phyloP scores from a whole-genome alignment of 2,329 filamentous ascomycete genomes.

The Ceratocystis cubensis region DNA sequence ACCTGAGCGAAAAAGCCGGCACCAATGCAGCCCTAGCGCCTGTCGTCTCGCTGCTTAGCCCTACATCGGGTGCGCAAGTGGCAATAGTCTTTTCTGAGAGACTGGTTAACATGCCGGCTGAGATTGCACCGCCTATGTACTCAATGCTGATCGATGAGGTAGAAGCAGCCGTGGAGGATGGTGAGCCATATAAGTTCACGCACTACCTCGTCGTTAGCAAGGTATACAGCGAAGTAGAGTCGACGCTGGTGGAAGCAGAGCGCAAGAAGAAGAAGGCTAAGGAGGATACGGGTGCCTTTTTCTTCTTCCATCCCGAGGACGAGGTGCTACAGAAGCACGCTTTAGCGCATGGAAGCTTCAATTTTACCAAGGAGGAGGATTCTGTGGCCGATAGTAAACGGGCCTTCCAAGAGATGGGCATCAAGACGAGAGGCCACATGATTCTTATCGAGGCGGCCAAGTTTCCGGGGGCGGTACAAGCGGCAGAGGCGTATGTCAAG shows the following conservation, averaged over 20 bases:
- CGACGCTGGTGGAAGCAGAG: slow-evolving; percentile 50
- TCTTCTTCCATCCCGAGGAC: slow-evolving; percentile 94
- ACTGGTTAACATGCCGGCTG: slow-evolving; percentile 90
- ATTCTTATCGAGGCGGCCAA: slow-evolving; percentile 72
- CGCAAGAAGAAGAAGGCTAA: slow-evolving; percentile 45
- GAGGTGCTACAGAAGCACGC: slow-evolving; percentile 74
- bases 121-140: slow-evolving; percentile 89
- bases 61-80: slow-evolving; percentile 43
- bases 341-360: slow-evolving; percentile 54
- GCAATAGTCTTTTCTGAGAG: slow-evolving; percentile 85
- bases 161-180: slow-evolving; percentile 72
- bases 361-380: slow-evolving; percentile 71
- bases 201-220: slow-evolving; percentile 89
- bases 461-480: slow-evolving; percentile 64
- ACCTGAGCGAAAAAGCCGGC: slow-evolving; percentile 49
- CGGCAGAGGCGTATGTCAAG: slow-evolving; percentile 60
- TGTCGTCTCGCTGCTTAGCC: slow-evolving; percentile 28
- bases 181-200: slow-evolving; percentile 83
- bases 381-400: slow-evolving; percentile 79
- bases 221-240: slow-evolving; percentile 81
- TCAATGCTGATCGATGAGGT: slow-evolving; percentile 88
- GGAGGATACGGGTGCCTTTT: slow-evolving; percentile 35
- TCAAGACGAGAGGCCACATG: slow-evolving; percentile 71
- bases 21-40: slow-evolving; percentile 40
- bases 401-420: slow-evolving; percentile 85